phyloP scores from a whole-genome alignment of 2,329 filamentous ascomycete genomes.

The Rutstroemia sp. region DNA sequence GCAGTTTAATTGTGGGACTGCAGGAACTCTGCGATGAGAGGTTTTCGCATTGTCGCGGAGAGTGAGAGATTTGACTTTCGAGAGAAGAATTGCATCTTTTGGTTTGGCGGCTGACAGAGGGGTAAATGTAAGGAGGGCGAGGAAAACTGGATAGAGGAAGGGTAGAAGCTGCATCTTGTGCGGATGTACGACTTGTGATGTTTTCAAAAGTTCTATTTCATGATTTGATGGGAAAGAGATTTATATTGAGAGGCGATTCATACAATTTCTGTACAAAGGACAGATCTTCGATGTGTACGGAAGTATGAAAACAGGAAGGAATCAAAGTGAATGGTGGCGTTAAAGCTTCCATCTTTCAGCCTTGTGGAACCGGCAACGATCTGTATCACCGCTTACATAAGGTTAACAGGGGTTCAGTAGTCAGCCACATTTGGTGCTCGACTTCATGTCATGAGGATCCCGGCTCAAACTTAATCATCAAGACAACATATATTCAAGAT shows the following conservation, averaged over 20 bases:
- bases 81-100: conserved; percentile 49
- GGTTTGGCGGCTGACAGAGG: conserved; percentile 9
- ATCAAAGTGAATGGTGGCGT: background rate
- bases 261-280: background rate
- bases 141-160: conserved; percentile 19
- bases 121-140: conserved; percentile 22
- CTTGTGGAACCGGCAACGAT: background rate
- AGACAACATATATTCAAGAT: conserved; percentile 37
- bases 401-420: background rate
- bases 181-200: background rate
- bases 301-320: background rate
- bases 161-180: conserved; percentile 19
- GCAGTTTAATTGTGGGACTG: conserved; percentile 75
- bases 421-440: background rate
- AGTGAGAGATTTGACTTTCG: conserved; percentile 69
- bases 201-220: background rate
- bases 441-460: background rate
- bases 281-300: background rate
- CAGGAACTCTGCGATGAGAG: conserved; percentile 63
- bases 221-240: background rate
- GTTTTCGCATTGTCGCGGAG: conserved; percentile 63
- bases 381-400: conserved; percentile 1
- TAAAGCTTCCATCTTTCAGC: background rate
- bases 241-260: background rate
- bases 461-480: background rate